Evolutionary conservation across 805 yeast species (phyloP), one percentile per base, ranked within the genome.

Genomic region (Myxozyma kluyveri): DNA sequence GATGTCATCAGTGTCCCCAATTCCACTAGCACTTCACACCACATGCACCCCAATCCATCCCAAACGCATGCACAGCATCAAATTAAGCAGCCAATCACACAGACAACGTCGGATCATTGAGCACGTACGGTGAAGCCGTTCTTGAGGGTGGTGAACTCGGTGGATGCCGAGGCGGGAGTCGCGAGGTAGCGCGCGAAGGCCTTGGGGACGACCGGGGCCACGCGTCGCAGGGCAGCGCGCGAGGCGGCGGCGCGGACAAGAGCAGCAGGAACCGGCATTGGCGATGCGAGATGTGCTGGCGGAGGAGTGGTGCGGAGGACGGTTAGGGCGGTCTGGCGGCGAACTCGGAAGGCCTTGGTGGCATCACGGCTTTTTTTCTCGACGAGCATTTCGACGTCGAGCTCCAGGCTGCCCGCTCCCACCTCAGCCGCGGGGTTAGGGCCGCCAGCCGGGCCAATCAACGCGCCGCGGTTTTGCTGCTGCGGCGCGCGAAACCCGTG

Each of bases 51-150:
- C 33, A 29, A 29, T 29, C 33, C 33, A 29, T 29, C 33, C 33
- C n/a, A n/a, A n/a, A n/a, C n/a, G n/a, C n/a, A n/a, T n/a, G n/a
- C n/a, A n/a, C n/a, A n/a, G n/a, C n/a, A n/a, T n/a, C n/a, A n/a
- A n/a, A n/a, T n/a, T n/a, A n/a, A n/a, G n/a, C n/a, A n/a, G n/a
- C n/a, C n/a, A n/a, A n/a, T n/a, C n/a, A n/a, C n/a, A n/a, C n/a
- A n/a, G n/a, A n/a, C n/a, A n/a, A n/a, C n/a, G n/a, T n/a, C n/a
- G n/a, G n/a, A n/a, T n/a, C n/a, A n/a, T n/a, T n/a, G n/a, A n/a
- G n/a, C n/a, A 47, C 60, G 33, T 51, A 91, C 96, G 0, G 97
- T 91, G 40, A 93, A 71, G 2, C 99, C 99, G 67, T 93, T 93
- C n/a, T 83, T 74, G 47, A 93, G 75, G 2, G 84, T 80, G 1